Evolutionary conservation across 2,329 filamentous ascomycete species (phyloP).

Genomic region (Pyrenophora seminiperda): DNA sequence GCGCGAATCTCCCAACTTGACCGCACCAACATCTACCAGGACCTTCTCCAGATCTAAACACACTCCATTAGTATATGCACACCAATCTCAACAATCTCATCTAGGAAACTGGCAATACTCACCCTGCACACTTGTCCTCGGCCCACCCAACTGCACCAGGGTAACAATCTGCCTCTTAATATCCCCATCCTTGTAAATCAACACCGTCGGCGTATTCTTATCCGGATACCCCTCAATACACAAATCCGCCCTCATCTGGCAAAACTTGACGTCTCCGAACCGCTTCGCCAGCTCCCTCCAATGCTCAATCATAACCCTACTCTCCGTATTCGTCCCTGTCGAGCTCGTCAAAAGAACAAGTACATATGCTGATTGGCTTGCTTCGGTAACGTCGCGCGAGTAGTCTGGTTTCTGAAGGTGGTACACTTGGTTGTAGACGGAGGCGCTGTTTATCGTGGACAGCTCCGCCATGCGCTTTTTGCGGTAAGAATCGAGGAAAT

Average conservation of each 20-base stretch:
- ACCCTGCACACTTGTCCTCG: constrained; percentile 29
- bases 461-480: constrained; percentile 86
- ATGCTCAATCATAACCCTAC: constrained; percentile 78
- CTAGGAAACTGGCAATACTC: background rate
- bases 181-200: constrained; percentile 91
- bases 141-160: constrained; percentile 75
- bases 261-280: constrained; percentile 96
- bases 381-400: constrained; percentile 86
- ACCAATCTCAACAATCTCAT: background rate
- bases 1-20: constrained; percentile 78
- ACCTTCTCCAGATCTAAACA: constrained; percentile 73
- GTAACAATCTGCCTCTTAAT: constrained; percentile 94
- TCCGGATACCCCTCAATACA: constrained; percentile 98
- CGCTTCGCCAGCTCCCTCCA: constrained; percentile 84
- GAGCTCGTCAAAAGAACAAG: constrained; percentile 83
- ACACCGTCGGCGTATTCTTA: constrained; percentile 88
- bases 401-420: constrained; percentile 95
- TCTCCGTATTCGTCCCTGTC: constrained; percentile 80
- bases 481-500: constrained; percentile 84
- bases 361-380: constrained; percentile 70
- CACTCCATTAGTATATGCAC: background rate
- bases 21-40: constrained; percentile 79
- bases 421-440: constrained; percentile 87
- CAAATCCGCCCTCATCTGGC: constrained; percentile 87
- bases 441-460: constrained; percentile 72